Evolutionary conservation across 768 basidiomycete genomes (phyloP).

Genomic region (Strobilomyces confusus): DNA sequence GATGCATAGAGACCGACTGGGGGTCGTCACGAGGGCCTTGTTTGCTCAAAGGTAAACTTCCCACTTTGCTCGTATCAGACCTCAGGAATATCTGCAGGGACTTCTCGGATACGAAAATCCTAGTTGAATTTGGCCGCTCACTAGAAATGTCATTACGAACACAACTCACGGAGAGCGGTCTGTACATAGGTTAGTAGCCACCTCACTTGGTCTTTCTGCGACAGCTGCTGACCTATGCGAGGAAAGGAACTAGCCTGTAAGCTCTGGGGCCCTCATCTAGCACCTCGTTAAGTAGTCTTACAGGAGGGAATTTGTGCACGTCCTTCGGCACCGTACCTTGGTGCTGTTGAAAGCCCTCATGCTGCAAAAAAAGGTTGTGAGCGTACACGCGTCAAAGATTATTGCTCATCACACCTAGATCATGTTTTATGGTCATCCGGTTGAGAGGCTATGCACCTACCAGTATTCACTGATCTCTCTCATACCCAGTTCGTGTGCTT

Average conservation of each 20-base stretch:
- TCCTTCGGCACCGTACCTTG: constrained; percentile 88
- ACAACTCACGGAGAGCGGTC: constrained; percentile 85
- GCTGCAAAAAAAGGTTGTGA: constrained; percentile 80
- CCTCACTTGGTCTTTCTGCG: background rate
- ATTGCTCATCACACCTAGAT: constrained; percentile 48
- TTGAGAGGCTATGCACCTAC: constrained; percentile 93
- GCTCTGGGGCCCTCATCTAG: constrained; percentile 15
- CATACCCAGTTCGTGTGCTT: constrained; percentile 60
- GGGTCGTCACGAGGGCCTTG: constrained; percentile 88
- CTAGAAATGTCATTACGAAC: constrained; percentile 71
- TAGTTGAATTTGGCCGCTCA: constrained; percentile 82
- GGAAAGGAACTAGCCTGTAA: constrained; percentile 67
- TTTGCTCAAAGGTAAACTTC: constrained; percentile 72
- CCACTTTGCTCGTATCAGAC: background rate
- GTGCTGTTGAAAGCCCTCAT: constrained; percentile 93
- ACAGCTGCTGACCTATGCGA: constrained; percentile 7
- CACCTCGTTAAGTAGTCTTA: constrained; percentile 1
- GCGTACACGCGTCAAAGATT: background rate
- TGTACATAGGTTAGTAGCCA: constrained; percentile 84
- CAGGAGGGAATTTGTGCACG: constrained; percentile 89
- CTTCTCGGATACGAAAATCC: constrained; percentile 80
- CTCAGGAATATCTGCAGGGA: constrained; percentile 45
- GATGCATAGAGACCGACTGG: constrained; percentile 74
- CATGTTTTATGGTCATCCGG: constrained; percentile 95
- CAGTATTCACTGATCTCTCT: constrained; percentile 96